Evolutionary conservation across 305 asterid species (phyloP).

Genomic region (Stenogyne calaminthoides): DNA sequence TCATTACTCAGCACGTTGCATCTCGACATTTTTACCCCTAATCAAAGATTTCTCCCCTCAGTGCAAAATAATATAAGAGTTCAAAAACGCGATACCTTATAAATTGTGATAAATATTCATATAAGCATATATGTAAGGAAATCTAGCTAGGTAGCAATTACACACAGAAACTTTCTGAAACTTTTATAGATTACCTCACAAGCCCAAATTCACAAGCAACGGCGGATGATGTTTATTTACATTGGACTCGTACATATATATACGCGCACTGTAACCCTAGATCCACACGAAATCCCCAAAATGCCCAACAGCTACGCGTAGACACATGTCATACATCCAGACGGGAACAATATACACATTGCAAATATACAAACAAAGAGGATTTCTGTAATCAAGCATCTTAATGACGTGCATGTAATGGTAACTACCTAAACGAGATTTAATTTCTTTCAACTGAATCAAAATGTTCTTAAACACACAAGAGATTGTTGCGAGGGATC

Average conservation of each 20-base stretch:
- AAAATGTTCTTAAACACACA: not conserved
- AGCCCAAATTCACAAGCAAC: not conserved
- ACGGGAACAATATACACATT: not conserved
- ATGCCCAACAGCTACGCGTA: slow-evolving; percentile 5
- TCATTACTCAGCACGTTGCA: slow-evolving; percentile 20
- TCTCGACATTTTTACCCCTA: slow-evolving; percentile 24
- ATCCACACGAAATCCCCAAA: slow-evolving; percentile 6
- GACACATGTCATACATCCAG: too few species aligned
- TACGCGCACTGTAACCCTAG: slow-evolving; percentile 19
- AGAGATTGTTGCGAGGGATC: slow-evolving; percentile 10
- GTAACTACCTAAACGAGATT: not conserved
- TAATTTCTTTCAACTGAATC: slow-evolving; percentile 6
- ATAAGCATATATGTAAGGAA: not conserved
- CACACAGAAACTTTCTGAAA: not conserved
- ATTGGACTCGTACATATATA: too few species aligned
- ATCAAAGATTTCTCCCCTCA: not conserved
- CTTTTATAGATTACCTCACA: slow-evolving; percentile 1
- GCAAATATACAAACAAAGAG: not conserved
- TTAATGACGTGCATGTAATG: not conserved
- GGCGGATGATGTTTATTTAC: not conserved
- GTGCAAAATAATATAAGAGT: too few species aligned
- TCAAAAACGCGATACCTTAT: not conserved
- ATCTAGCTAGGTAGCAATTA: not conserved
- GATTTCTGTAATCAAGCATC: slow-evolving; percentile 4
- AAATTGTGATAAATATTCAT: not conserved